Evolutionary conservation across 371 early-diverging fungal species (phyloP).

Genomic region (Umbelopsis sp.): DNA sequence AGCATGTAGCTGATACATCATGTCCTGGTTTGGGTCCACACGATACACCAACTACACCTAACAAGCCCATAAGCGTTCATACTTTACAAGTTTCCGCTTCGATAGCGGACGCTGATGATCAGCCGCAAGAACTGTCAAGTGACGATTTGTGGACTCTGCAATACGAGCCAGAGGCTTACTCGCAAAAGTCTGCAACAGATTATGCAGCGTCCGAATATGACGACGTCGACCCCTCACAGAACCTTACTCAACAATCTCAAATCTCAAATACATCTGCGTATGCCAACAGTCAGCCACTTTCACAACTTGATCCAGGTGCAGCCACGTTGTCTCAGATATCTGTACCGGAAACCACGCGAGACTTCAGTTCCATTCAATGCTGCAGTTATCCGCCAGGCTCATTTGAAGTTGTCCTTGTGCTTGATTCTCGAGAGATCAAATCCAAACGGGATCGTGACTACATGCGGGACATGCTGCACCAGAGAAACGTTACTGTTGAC

Average conservation of each 20-base stretch:
- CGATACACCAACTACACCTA: neutral
- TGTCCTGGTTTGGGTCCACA: neutral
- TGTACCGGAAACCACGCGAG: neutral
- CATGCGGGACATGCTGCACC: slow-evolving; percentile 66
- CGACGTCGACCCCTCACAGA: neutral
- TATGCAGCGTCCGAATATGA: neutral
- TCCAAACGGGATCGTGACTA: slow-evolving; percentile 69
- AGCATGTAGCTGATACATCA: neutral
- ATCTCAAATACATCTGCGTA: neutral
- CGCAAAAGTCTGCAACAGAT: neutral
- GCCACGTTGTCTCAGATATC: neutral
- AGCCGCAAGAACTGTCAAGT: neutral
- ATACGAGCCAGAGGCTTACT: neutral
- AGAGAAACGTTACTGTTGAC: slow-evolving; percentile 56
- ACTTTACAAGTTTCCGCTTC: neutral
- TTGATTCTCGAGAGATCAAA: slow-evolving; percentile 88
- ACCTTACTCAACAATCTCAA: neutral
- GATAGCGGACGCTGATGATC: neutral
- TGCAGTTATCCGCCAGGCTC: slow-evolving; percentile 45
- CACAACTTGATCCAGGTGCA: neutral
- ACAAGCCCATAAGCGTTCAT: neutral
- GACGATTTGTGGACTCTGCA: slow-evolving; percentile 4
- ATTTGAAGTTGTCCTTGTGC: slow-evolving; percentile 75
- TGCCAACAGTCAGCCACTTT: neutral
- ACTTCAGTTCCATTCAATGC: neutral